Base-by-base conservation (phyloP, 331 rosid species). In the Pyrus hybrid region DNA sequence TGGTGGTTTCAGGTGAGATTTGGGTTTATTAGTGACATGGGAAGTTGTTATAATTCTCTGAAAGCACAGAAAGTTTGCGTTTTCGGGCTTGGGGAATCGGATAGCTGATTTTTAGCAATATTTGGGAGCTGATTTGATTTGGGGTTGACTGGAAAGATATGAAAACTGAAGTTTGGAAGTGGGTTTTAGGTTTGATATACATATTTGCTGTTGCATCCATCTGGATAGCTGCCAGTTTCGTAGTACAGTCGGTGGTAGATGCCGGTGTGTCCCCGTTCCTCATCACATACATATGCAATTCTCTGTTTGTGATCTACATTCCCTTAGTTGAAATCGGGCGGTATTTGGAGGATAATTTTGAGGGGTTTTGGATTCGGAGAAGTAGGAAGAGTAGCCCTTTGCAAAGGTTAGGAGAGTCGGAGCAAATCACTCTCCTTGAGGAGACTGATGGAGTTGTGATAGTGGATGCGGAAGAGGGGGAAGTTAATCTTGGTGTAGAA, bases 191-290 rank as follows among this genome's bases (percentile, higher is more conserved):
- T 75, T 85, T 94, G 89, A 62, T 74, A 56, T 94, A 90, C 68
- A 90, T 94, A 78, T 57, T 90, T 79, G 82, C 90, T n/a, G 99
- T 94, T 77, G 97, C 97, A 37, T 81, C 91, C 18, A 94, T 94
- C 54, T 92, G 99, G 99, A 90, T 94, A 85, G 96, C 99, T 85
- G 97, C 99, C 37, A 90, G 99, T 79, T 90, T 88, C 82, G 97
- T 91, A 60, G 99, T 94, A 54, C 99, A 94, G 82, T 91, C 97
- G 18, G 99, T 92, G 69, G 97, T 92, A 32, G 97, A 94, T 80
- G 91, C 76, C 9, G 97, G 97, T 75, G 95, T 92, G 18, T 86
- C 99, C 53, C 97, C 99, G 5, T 94, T 94, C 71, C 92, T 94
- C 63, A 80, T 94, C 58, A 94, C 99, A 12, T 94, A 94, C 78